Evolutionary conservation across 306 rosid genomes (phyloP).

Genomic region (Quercus aquifolioides): DNA sequence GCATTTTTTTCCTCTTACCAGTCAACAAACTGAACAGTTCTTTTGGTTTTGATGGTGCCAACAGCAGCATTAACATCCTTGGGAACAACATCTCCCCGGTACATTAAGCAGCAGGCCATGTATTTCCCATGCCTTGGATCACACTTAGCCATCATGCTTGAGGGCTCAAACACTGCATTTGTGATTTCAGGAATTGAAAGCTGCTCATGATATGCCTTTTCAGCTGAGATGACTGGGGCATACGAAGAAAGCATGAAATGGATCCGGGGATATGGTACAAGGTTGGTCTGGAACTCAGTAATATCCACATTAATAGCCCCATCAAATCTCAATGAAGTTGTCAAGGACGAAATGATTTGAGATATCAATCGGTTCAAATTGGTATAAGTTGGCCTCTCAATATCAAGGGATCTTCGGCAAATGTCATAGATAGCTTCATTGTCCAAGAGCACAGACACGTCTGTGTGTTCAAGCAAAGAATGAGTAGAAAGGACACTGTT

Average conservation of each 20-base stretch:
- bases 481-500: constrained; percentile 97
- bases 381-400: constrained; percentile 94
- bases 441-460: constrained; percentile 89
- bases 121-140: constrained; percentile 99
- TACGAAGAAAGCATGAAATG: constrained; percentile 97
- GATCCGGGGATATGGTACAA: constrained; percentile 93
- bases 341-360: constrained; percentile 88
- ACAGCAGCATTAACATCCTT: constrained; percentile 98
- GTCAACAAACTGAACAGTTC: constrained; percentile 98
- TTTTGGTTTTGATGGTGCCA: constrained; percentile 86
- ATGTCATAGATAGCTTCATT: constrained; percentile 97
- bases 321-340: constrained; percentile 95
- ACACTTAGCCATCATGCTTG: constrained; percentile 99
- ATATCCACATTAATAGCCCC: constrained; percentile 95
- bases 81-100: constrained; percentile 97
- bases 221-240: constrained; percentile 98
- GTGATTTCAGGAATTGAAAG: constrained; percentile 94
- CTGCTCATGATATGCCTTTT: constrained; percentile 96
- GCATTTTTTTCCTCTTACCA: constrained; percentile 45
- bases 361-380: constrained; percentile 91
- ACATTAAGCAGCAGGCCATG: constrained; percentile 99
- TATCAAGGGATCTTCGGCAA: constrained; percentile 88
- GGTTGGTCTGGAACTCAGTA: constrained; percentile 97
- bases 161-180: constrained; percentile 94
- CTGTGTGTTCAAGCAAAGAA: constrained; percentile 95